phyloP scores from a whole-genome alignment of 768 basidiomycete species.

The Boletus sp. region DNA sequence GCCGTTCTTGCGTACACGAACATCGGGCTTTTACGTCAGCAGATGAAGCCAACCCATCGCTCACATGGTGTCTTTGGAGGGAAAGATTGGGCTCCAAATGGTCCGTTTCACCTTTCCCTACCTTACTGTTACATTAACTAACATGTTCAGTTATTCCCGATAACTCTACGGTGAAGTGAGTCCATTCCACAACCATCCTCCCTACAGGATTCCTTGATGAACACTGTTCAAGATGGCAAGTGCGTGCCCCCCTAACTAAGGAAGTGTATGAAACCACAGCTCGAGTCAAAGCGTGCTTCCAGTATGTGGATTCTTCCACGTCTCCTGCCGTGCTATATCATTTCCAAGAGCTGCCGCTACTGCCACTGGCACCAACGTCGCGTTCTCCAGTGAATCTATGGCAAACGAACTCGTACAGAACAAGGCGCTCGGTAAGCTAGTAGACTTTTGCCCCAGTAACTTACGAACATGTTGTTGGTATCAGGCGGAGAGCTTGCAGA shows the following conservation, averaged over 20 bases:
- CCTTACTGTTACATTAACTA: background rate
- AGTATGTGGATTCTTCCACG: conserved; percentile 41
- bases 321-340: background rate
- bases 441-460: background rate
- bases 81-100: conserved; percentile 70
- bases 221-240: conserved; percentile 51
- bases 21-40: conserved; percentile 44
- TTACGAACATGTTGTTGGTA: background rate
- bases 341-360: conserved; percentile 57
- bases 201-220: background rate
- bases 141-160: conserved; percentile 70
- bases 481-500: conserved; percentile 65
- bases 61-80: conserved; percentile 81
- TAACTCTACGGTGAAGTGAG: conserved; percentile 69
- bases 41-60: conserved; percentile 66
- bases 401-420: conserved; percentile 68
- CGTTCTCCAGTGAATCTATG: conserved; percentile 37
- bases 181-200: background rate
- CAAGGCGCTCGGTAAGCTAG: conserved; percentile 49
- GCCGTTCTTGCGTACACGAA: conserved; percentile 84
- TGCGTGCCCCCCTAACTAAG: conserved; percentile 66
- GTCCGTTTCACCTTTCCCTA: conserved; percentile 37
- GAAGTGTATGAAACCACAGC: conserved; percentile 57
- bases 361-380: conserved; percentile 61
- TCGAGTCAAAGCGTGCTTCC: conserved; percentile 70